These are phyloP conservation scores for Fusarium heterosporum DNA, from an alignment of 2,329 filamentous ascomycete species.

Conservation along the genomic window DNA sequence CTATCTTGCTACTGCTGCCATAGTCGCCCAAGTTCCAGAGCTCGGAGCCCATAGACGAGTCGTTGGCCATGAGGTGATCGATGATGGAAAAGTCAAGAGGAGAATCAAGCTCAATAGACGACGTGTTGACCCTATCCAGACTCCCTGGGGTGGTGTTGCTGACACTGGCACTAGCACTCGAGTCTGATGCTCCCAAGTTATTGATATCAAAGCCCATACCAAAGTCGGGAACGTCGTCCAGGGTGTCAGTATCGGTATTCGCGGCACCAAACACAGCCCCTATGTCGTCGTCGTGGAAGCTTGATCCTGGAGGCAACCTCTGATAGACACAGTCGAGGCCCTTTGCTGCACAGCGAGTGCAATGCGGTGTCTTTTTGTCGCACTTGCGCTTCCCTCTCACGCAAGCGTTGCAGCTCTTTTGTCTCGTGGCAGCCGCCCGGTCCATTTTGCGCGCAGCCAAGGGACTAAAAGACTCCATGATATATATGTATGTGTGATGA, in stretches of 20 bases:
- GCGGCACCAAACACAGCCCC: slow-evolving; percentile 9
- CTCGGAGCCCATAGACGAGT: slow-evolving; percentile 37
- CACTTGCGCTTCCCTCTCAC: slow-evolving; percentile 61
- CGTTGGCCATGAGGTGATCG: slow-evolving; percentile 50
- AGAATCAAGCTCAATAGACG: slow-evolving; percentile 45
- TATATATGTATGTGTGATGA: slow-evolving; percentile 18
- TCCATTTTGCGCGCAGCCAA: slow-evolving; percentile 48
- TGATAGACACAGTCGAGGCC: slow-evolving; percentile 58
- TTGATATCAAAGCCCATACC: slow-evolving; percentile 54
- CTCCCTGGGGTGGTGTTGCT: slow-evolving; percentile 48
- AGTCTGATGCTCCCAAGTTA: slow-evolving; percentile 46
- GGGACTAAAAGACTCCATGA: slow-evolving; percentile 46
- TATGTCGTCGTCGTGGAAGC: slow-evolving; percentile 41
- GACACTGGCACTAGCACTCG: slow-evolving; percentile 36
- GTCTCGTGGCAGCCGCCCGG: slow-evolving; percentile 57
- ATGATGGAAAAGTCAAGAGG: slow-evolving; percentile 53
- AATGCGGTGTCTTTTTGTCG: slow-evolving; percentile 59
- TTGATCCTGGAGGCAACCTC: slow-evolving; percentile 48
- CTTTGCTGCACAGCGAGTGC: slow-evolving; percentile 58
- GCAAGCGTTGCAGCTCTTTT: slow-evolving; percentile 63
- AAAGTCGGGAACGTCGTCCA: slow-evolving; percentile 49
- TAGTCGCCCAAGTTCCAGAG: slow-evolving; percentile 47
- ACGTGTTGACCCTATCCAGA: slow-evolving; percentile 37
- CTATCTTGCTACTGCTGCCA: slow-evolving; percentile 47
- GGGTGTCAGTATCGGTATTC: slow-evolving; percentile 1